Evolutionary conservation across 805 yeast species (phyloP), one percentile per base, ranked within the genome.

Genomic region (Candida nitratophila): DNA sequence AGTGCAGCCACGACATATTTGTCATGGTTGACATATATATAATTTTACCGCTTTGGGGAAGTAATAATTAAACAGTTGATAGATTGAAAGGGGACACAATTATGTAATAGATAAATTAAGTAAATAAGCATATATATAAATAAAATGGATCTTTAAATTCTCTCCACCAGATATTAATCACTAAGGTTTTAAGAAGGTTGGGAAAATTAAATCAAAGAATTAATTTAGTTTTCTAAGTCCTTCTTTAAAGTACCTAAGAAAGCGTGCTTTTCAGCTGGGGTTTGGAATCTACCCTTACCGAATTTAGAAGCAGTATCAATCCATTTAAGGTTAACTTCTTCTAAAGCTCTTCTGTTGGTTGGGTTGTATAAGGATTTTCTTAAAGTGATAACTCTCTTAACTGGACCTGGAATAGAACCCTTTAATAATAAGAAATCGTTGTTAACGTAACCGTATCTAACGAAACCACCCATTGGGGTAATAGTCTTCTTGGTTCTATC

Each of bases 211-310:
- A 30, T 11, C 27, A 24, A 38, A 29, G 2, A 15, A 39, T 7
- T 30, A 30, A 39, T 19, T 30, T 27, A 27, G 26, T 27, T 47
- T 48, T 81, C 77, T 71, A 87, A 81, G 76, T 90, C 97, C 84
- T 87, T 90, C 96, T 93, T 93, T 73, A 93, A 85, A 69, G 99
- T 91, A 81, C 99, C 99, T 81, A 90, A 67, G 91, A 93, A 93
- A 70, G 99, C 95, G 70, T 84, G 89, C 90, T 95, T 95, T 83
- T 93, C 99, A 74, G 97, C 98, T 66, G 97, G 96, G 69, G 99
- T 93, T 81, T 93, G 99, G 98, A 93, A 93, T 85, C 99, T 93
- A 83, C 99, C 99, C 88, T 93, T 95, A 86, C 99, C 99, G 90
- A 93, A 93, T 79, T 91, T 90, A 69, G 99, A 93, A 71, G 99